Percentiles rank a stretch among this genome's conserved stretches.
Evolutionary conservation across 768 basidiomycete genomes (phyloP).

Genomic region (Phallus indusiatus): DNA sequence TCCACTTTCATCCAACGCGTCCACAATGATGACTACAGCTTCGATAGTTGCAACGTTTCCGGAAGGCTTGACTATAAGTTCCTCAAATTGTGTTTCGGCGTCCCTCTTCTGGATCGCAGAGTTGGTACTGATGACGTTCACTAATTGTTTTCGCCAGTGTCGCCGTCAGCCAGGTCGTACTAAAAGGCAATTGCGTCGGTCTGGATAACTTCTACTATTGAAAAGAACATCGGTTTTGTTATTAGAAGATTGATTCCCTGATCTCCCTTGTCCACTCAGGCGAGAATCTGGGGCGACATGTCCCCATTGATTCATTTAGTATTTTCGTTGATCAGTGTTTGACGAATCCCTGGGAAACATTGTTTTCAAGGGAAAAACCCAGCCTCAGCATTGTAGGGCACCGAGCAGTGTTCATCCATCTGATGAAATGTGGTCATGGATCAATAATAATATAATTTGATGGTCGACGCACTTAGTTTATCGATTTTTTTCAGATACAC

Average conservation of each 20-base stretch:
- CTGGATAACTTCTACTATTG: conserved; percentile 11
- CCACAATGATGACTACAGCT: no score
- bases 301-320: background rate
- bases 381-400: background rate
- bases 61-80: no score
- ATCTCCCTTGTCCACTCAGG: conserved; percentile 17
- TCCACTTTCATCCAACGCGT: no score
- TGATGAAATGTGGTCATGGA: no score
- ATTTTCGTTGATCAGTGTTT: conserved; percentile 16
- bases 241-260: conserved; percentile 16
- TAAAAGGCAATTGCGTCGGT: conserved; percentile 14
- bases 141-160: conserved; percentile 3
- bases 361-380: background rate
- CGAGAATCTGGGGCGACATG: conserved; percentile 12
- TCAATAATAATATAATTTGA: no score
- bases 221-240: conserved; percentile 15
- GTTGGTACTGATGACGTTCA: conserved; percentile 3
- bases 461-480: no score
- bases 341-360: conserved; percentile 13
- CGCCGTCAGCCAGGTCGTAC: conserved; percentile 17
- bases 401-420: background rate
- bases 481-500: no score
- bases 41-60: no score
- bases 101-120: background rate
- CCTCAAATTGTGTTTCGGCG: conserved; percentile 8